These are phyloP conservation scores for Ramularia collo-cygni DNA, from an alignment of 2,329 filamentous ascomycete genomes.

Conservation along the genomic window DNA sequence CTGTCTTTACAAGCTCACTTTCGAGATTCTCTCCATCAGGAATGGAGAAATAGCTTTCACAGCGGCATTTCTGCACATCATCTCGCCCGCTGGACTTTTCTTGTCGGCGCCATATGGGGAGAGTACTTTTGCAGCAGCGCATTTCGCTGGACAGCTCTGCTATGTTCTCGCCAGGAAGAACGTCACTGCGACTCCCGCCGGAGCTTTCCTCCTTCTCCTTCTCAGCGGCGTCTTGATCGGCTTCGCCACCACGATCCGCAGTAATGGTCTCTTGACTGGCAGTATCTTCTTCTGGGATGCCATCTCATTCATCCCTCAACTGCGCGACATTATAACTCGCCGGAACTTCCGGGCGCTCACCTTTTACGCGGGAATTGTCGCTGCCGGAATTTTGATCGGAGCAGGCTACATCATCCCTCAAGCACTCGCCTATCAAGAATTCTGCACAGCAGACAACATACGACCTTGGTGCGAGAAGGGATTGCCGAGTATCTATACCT, in stretches of 20 bases:
- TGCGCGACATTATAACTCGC: constrained; percentile 33
- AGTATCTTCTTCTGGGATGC: constrained; percentile 64
- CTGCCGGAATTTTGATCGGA: constrained; percentile 63
- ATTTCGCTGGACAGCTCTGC: constrained; percentile 64
- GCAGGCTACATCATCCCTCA: constrained; percentile 67
- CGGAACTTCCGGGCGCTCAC: constrained; percentile 8
- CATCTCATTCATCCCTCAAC: constrained; percentile 35
- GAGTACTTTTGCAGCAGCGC: constrained; percentile 68
- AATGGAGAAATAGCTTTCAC: constrained; percentile 51
- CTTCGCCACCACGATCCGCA: constrained; percentile 65
- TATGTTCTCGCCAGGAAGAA: constrained; percentile 49
- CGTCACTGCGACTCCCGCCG: constrained; percentile 22
- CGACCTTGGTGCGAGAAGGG: constrained; percentile 67
- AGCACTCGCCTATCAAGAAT: constrained; percentile 63
- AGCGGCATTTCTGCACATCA: constrained; percentile 66
- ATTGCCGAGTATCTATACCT: constrained; percentile 85
- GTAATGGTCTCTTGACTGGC: constrained; percentile 81
- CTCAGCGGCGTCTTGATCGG: constrained; percentile 50
- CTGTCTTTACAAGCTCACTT: constrained; percentile 61
- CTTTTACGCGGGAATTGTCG: constrained; percentile 38
- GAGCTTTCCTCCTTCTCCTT: constrained; percentile 4
- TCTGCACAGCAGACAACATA: constrained; percentile 45
- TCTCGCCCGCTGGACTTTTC: constrained; percentile 85
- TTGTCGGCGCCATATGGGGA: constrained; percentile 82
- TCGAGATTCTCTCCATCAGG: constrained; percentile 45